A percentile compares a stretch with the other conserved stretches of the same genome.
Evolutionary conservation across 805 yeast genomes (phyloP).

Genomic region (Myxozyma udenii): DNA sequence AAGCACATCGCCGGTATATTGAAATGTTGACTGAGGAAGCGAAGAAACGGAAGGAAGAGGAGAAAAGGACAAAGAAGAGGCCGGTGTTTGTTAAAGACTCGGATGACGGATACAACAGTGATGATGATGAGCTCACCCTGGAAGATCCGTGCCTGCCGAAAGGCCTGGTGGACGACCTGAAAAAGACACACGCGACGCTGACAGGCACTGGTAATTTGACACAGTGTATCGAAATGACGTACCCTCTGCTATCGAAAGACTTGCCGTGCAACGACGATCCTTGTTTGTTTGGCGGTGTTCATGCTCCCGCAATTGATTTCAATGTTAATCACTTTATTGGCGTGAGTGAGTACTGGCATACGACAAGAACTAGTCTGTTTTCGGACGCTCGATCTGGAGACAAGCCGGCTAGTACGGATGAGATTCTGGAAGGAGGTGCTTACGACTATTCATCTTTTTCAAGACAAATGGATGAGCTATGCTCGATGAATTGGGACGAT

Average conservation of each 20-base stretch:
- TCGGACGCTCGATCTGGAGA: slow-evolving; percentile 5
- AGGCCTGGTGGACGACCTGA: slow-evolving; percentile 31
- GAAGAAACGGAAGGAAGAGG: not conserved
- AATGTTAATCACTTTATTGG: slow-evolving; percentile 81
- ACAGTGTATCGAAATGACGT: slow-evolving; percentile 64
- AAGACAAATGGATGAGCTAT: slow-evolving; percentile 63
- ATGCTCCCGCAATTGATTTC: slow-evolving; percentile 85
- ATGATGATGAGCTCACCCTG: slow-evolving; percentile 8
- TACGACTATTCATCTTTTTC: slow-evolving; percentile 73
- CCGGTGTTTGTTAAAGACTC: slow-evolving; percentile 8
- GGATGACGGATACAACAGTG: slow-evolving; percentile 11
- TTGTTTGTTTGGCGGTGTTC: slow-evolving; percentile 91
- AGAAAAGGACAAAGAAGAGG: not conserved
- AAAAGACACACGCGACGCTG: slow-evolving; percentile 38
- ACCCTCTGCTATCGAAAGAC: slow-evolving; percentile 74
- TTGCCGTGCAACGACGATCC: slow-evolving; percentile 84
- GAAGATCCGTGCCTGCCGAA: slow-evolving; percentile 48
- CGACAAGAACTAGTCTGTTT: slow-evolving; percentile 38
- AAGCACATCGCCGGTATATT: slow-evolving; percentile 75
- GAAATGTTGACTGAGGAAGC: slow-evolving; percentile 21
- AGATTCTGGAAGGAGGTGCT: slow-evolving; percentile 57
- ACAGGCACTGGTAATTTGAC: slow-evolving; percentile 78
- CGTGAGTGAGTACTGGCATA: slow-evolving; percentile 95
- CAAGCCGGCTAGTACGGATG: slow-evolving; percentile 6
- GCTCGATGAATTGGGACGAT: slow-evolving; percentile 69